These are phyloP conservation scores for Plasmodium malariae DNA, from an alignment of 169 alveolate genomes.

Conservation along the genomic window DNA sequence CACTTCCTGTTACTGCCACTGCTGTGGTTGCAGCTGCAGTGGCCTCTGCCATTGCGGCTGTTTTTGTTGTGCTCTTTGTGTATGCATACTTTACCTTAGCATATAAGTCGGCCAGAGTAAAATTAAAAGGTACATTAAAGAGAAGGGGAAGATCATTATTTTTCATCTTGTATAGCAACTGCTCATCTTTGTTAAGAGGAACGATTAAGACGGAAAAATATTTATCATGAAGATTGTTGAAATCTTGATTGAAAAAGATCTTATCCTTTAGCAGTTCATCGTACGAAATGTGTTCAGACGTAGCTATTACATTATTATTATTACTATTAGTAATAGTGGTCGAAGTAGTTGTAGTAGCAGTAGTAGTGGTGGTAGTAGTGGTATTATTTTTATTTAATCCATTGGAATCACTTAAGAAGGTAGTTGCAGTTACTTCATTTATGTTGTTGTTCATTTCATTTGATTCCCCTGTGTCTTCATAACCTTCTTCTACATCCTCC, in stretches of 20 bases:
- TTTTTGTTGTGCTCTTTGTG: background rate
- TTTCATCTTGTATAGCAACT: slow-evolving; percentile 49
- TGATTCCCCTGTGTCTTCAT: slow-evolving; percentile 21
- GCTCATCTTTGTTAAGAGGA: slow-evolving; percentile 55
- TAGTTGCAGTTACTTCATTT: background rate
- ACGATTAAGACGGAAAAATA: slow-evolving; percentile 35
- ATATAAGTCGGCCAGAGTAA: slow-evolving; percentile 17
- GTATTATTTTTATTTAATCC: background rate
- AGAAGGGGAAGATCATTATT: slow-evolving; percentile 55
- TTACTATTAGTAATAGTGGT: too few species aligned
- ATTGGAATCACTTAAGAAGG: background rate
- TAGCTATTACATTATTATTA: background rate
- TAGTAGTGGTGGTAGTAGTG: too few species aligned
- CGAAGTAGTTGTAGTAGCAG: too few species aligned
- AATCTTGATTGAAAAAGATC: background rate
- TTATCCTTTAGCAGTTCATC: slow-evolving; percentile 9
- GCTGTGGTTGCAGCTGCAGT: background rate
- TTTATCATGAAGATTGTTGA: slow-evolving; percentile 11
- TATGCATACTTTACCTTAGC: slow-evolving; percentile 31
- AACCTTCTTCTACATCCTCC: slow-evolving; percentile 30
- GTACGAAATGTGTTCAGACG: slow-evolving; percentile 9
- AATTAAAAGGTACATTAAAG: slow-evolving; percentile 35
- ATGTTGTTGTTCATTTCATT: slow-evolving; percentile 19
- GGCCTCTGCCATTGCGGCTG: too few species aligned
- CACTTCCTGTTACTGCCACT: background rate